Conservation (phyloP, 2,329 filamentous ascomycete genomes). For the Cadophora sp. region DNA sequence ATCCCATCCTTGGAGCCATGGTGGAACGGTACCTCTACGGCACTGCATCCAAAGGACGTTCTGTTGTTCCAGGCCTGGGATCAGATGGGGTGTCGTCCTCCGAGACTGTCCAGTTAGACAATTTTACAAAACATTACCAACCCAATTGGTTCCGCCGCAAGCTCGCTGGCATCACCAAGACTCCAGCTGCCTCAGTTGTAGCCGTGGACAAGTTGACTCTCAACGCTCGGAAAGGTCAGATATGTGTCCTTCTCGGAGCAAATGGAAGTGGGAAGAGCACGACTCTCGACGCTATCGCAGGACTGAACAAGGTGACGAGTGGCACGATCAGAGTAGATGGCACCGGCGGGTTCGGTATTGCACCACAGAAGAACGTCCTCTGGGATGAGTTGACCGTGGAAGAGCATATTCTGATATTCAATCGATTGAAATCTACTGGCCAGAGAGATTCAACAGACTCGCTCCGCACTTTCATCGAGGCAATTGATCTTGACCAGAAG, state of each 20-base stretch:
- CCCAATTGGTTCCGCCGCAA: conserved; percentile 67
- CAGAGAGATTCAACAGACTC: conserved; percentile 62
- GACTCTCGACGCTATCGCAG: conserved; percentile 86
- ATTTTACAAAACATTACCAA: conserved; percentile 80
- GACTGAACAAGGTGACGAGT: conserved; percentile 76
- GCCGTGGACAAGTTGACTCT: conserved; percentile 80
- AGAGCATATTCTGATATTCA: conserved; percentile 86
- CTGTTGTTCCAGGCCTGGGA: conserved; percentile 48
- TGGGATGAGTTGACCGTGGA: conserved; percentile 89
- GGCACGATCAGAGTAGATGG: conserved; percentile 81
- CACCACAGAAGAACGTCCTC: conserved; percentile 92
- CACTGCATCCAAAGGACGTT: conserved; percentile 70
- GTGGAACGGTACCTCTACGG: conserved; percentile 80
- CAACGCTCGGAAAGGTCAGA: conserved; percentile 77
- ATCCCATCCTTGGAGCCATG: conserved; percentile 75
- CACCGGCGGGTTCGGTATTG: conserved; percentile 81
- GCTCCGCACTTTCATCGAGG: conserved; percentile 67
- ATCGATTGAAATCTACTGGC: conserved; percentile 74
- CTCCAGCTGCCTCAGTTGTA: conserved; percentile 69
- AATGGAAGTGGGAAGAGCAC: conserved; percentile 93
- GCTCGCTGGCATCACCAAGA: conserved; percentile 43
- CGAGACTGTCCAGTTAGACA: conserved; percentile 71
- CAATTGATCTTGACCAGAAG: conserved; percentile 80
- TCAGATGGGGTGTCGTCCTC: conserved; percentile 14
- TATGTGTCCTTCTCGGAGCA: conserved; percentile 84